Conservation (phyloP, 23 red algal genomes). For the Pyropia yezoensis region DNA sequence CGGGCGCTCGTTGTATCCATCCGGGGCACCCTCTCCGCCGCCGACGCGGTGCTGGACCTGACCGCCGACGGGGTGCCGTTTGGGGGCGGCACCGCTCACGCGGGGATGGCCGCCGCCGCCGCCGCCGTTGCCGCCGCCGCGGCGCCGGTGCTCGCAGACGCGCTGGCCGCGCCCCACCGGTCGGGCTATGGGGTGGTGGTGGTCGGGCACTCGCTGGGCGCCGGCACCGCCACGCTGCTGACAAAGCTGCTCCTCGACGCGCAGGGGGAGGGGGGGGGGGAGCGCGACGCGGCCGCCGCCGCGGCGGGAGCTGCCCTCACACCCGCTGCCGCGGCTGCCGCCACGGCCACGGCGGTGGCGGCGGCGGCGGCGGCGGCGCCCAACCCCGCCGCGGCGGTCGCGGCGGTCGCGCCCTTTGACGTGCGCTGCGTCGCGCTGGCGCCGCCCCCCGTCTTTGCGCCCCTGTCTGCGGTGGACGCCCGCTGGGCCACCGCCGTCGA, state of each 20-base stretch:
- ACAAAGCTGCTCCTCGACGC: constrained; percentile 48
- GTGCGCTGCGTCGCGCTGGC: constrained; percentile 65
- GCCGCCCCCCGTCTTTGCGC: constrained; percentile 58
- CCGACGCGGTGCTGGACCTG: constrained; percentile 62
- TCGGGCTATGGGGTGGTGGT: constrained; percentile 31
- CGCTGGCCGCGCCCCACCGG: background rate
- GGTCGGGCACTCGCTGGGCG: constrained; percentile 16
- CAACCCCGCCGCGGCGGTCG: too few relatives aligned
- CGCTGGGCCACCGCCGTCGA: constrained; percentile 57
- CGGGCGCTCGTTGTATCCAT: constrained; percentile 54
- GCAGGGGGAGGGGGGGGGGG: too few relatives aligned
- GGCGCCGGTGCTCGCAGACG: constrained; percentile 20
- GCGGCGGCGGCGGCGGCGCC: too few relatives aligned
- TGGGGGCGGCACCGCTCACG: constrained; percentile 57
- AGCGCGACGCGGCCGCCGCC: too few relatives aligned
- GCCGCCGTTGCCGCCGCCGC: constrained; percentile 24
- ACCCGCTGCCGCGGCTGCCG: too few relatives aligned
- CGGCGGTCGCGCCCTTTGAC: background rate
- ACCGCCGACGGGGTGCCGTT: constrained; percentile 38
- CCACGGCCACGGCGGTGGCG: too few relatives aligned
- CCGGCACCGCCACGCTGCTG: constrained; percentile 54
- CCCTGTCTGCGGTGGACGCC: constrained; percentile 25
- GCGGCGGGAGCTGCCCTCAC: too few relatives aligned
- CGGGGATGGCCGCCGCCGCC: constrained; percentile 60
- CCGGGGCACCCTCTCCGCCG: constrained; percentile 62